Conservation (phyloP, 148 eudicot species). For the Euryodendron excelsum region DNA sequence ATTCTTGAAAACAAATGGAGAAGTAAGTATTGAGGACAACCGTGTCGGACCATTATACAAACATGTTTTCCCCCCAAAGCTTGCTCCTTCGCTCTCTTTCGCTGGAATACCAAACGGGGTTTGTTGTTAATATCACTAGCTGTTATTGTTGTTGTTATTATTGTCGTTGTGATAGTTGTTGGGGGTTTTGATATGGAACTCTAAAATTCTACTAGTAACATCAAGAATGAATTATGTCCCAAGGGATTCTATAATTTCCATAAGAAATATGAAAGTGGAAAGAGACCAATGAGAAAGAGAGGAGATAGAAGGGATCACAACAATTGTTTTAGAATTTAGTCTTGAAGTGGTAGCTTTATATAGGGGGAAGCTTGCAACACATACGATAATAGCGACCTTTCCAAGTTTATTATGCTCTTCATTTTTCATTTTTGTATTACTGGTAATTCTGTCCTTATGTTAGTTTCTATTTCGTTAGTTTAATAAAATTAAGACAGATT, state of each 20-base stretch:
- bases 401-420: no score
- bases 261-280: not conserved
- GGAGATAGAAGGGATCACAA: not conserved
- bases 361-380: no score
- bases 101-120: slow-evolving; percentile 47
- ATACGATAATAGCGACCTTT: no score
- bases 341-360: not conserved
- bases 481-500: no score
- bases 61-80: slow-evolving; percentile 55
- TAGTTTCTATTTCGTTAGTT: no score
- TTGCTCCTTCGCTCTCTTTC: slow-evolving; percentile 60
- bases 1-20: slow-evolving; percentile 46
- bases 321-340: not conserved
- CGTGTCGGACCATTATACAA: slow-evolving; percentile 68
- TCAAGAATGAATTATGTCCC: not conserved
- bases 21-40: slow-evolving; percentile 43
- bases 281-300: not conserved
- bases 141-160: not conserved
- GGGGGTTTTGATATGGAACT: not conserved
- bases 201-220: not conserved
- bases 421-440: no score
- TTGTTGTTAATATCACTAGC: not conserved
- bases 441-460: no score
- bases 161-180: not conserved
- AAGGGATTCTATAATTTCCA: not conserved